Conservation (phyloP, 176 grass and related monocot species). For the Aegilops sharonensis region DNA sequence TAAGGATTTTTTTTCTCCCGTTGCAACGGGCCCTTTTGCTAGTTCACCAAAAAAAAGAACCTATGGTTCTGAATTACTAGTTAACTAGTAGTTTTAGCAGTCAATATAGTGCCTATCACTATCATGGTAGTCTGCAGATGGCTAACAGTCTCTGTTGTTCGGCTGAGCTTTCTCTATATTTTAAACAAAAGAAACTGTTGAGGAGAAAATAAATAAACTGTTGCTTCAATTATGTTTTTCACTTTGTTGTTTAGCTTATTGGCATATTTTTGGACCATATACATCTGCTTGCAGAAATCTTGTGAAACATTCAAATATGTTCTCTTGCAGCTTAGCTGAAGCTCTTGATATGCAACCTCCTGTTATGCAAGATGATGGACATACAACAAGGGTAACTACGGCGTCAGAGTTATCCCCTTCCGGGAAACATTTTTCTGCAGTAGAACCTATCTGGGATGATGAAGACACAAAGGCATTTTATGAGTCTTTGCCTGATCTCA, state of each 20-base stretch:
- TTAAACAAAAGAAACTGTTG: not conserved
- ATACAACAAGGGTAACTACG: conserved; percentile 66
- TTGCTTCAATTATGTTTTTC: conserved; percentile 6
- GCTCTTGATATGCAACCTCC: conserved; percentile 80
- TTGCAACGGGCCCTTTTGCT: no score
- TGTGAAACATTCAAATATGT: not conserved
- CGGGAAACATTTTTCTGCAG: conserved; percentile 48
- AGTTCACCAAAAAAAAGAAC: conserved; percentile 2
- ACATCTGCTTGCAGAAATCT: not conserved
- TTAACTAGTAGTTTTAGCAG: not conserved
- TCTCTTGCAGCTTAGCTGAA: conserved; percentile 64
- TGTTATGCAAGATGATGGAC: conserved; percentile 75
- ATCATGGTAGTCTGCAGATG: conserved; percentile 14
- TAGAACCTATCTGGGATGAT: conserved; percentile 77
- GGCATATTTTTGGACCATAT: not conserved
- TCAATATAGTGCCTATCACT: conserved; percentile 10
- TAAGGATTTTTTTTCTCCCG: no score
- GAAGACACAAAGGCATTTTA: conserved; percentile 85
- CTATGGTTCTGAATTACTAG: conserved; percentile 1
- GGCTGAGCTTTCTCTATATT: not conserved
- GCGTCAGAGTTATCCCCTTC: conserved; percentile 35
- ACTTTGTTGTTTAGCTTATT: not conserved
- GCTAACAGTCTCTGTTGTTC: not conserved
- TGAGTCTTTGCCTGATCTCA: conserved; percentile 82
- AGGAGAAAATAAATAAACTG: not conserved